Percentiles rank a stretch among this genome's conserved stretches.
phyloP scores from a whole-genome alignment of 495 filamentous ascomycete genomes.

The Bacidia rubella region DNA sequence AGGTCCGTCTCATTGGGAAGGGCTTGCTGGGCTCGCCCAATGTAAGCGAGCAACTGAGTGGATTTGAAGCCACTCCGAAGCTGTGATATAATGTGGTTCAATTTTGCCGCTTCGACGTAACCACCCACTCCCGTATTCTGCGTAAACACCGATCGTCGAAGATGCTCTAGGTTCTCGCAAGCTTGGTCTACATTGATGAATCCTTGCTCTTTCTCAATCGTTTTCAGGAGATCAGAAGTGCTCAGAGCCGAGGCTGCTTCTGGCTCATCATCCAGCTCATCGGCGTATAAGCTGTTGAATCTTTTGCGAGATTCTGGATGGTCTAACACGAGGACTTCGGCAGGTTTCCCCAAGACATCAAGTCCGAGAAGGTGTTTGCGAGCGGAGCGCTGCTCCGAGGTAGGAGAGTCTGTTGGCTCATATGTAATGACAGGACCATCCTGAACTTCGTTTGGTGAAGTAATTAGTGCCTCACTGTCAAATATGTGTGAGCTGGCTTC shows the following conservation, averaged over 20 bases:
- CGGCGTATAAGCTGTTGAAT: neutral
- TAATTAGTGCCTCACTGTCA: no score
- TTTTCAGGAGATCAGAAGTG: conserved; percentile 12
- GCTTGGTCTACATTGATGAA: conserved; percentile 9
- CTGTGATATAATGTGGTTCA: conserved; percentile 3
- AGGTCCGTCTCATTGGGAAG: conserved; percentile 5
- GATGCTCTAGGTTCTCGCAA: conserved; percentile 10
- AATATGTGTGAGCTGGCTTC: no score
- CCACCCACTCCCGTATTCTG: neutral
- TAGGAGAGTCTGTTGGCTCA: neutral
- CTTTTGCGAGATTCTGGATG: neutral
- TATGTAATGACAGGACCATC: neutral
- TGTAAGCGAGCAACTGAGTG: conserved; percentile 11
- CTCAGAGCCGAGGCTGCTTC: conserved; percentile 1
- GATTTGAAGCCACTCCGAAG: conserved; percentile 12
- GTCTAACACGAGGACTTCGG: conserved; percentile 29
- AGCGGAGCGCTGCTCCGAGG: conserved; percentile 5
- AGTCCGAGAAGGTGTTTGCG: conserved; percentile 18
- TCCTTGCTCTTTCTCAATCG: conserved; percentile 12
- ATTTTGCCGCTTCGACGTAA: neutral
- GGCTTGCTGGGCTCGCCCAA: neutral
- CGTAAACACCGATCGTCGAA: conserved; percentile 7
- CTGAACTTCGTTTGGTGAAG: neutral
- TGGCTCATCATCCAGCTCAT: neutral
- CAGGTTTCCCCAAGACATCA: conserved; percentile 29